phyloP scores from a whole-genome alignment of 495 filamentous ascomycete species.

The Talaromyces proteolyticus region DNA sequence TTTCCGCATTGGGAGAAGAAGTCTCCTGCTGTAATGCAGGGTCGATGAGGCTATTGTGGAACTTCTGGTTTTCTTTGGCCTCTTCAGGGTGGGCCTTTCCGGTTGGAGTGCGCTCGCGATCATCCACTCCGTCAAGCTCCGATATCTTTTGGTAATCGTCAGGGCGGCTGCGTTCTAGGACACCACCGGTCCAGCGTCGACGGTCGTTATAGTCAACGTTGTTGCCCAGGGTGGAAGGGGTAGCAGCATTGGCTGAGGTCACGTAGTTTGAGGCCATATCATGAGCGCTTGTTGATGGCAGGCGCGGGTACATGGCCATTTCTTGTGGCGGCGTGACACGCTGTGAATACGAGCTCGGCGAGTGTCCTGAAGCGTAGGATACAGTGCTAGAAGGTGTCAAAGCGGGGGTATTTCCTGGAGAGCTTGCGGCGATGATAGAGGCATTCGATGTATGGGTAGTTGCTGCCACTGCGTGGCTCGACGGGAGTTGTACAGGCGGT shows the following conservation, averaged over 20 bases:
- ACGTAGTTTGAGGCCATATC: conserved; percentile 51
- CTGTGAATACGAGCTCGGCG: conserved; percentile 60
- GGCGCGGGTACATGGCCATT: conserved; percentile 73
- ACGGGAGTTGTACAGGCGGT: conserved; percentile 50
- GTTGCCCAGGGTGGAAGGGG: conserved; percentile 71
- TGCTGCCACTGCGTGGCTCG: conserved; percentile 50
- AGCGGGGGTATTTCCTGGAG: conserved; percentile 65
- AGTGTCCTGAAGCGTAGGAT: conserved; percentile 82
- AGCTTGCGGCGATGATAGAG: conserved; percentile 38
- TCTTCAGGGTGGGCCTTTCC: conserved; percentile 30
- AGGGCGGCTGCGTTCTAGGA: conserved; percentile 67
- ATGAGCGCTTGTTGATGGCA: conserved; percentile 66
- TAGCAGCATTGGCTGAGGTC: conserved; percentile 58
- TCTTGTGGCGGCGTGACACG: conserved; percentile 61
- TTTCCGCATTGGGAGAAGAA: conserved; percentile 31
- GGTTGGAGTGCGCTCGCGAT: conserved; percentile 37
- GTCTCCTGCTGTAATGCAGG: conserved; percentile 38
- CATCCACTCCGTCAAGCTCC: conserved; percentile 43
- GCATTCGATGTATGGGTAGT: conserved; percentile 56
- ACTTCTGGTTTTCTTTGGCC: conserved; percentile 32
- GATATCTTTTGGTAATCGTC: conserved; percentile 31
- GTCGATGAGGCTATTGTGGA: conserved; percentile 48
- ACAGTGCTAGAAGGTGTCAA: conserved; percentile 83
- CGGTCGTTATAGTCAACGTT: conserved; percentile 76
- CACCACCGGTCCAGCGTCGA: conserved; percentile 80